phyloP scores from a whole-genome alignment of 1,284 basidiomycete species.

The Stygiomarasmius scandens region DNA sequence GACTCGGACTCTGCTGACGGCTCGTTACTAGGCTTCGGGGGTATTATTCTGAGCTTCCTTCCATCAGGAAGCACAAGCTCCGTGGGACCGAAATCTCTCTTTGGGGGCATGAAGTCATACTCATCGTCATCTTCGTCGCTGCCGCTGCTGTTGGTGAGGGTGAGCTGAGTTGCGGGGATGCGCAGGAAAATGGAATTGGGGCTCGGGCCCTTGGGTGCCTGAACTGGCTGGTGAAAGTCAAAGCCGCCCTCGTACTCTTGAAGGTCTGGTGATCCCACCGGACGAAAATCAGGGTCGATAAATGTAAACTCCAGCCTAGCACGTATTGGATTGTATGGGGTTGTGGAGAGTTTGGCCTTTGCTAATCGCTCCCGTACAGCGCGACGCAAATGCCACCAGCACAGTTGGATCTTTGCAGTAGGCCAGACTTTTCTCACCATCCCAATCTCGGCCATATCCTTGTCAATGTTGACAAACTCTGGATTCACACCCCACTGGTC shows the following conservation, averaged over 20 bases:
- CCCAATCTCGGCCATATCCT: slow-evolving; percentile 35
- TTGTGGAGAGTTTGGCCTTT: slow-evolving; percentile 28
- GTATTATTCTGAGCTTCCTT: not conserved
- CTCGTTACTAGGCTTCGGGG: not conserved
- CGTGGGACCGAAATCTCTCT: not conserved
- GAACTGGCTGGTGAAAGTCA: not conserved
- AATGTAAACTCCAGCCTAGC: slow-evolving; percentile 27
- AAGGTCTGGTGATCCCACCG: slow-evolving; percentile 18
- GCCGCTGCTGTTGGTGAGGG: not conserved
- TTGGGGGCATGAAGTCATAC: not conserved
- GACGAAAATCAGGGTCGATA: slow-evolving; percentile 26
- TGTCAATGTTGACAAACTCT: slow-evolving; percentile 28
- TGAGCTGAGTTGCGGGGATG: not conserved
- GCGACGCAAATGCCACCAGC: slow-evolving; percentile 29
- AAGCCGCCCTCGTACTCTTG: slow-evolving; percentile 24
- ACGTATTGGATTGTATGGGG: slow-evolving; percentile 25
- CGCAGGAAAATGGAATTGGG: not conserved
- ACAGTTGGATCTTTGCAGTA: slow-evolving; percentile 27
- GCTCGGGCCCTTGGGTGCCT: not conserved
- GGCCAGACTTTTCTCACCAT: slow-evolving; percentile 23
- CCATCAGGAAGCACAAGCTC: not conserved
- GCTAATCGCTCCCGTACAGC: slow-evolving; percentile 24
- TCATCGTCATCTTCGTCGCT: not conserved
- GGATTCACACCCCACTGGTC: slow-evolving; percentile 26
- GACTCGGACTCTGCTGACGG: not conserved